Evolutionary conservation across 1,284 basidiomycete species (phyloP).

Genomic region (Malassezia globosa): DNA sequence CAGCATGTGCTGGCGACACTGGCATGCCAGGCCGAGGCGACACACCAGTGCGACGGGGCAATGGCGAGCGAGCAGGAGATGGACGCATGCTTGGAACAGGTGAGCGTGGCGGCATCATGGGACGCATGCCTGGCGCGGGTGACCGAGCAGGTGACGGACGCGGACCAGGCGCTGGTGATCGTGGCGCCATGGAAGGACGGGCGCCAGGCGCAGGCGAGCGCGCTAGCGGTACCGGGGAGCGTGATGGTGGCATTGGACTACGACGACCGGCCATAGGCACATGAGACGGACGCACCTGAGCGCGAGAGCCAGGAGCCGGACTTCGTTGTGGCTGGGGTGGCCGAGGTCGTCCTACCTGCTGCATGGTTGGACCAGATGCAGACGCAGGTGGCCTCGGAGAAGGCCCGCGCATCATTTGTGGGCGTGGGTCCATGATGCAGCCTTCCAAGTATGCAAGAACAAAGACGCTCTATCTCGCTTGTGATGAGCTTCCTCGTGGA

Average conservation of each 20-base stretch:
- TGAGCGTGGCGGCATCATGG: constrained; percentile 1
- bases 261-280: constrained; percentile 1
- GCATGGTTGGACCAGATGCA: not conserved
- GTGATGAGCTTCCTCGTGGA: too few species aligned
- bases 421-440: constrained; percentile 15
- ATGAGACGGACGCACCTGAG: not conserved
- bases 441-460: too few species aligned
- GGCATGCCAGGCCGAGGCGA: not conserved
- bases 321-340: not conserved
- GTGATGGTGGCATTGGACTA: constrained; percentile 12
- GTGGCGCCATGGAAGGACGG: constrained; percentile 1
- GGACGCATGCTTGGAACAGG: constrained; percentile 3
- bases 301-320: not conserved
- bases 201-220: constrained; percentile 5
- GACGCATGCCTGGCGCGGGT: constrained; percentile 1
- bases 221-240: constrained; percentile 2
- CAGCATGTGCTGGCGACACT: not conserved
- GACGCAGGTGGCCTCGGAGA: constrained; percentile 13
- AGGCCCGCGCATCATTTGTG: constrained; percentile 13
- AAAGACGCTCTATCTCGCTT: too few species aligned
- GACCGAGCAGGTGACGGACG: constrained; percentile 8
- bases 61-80: constrained; percentile 4
- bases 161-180: constrained; percentile 2
- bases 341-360: not conserved
- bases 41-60: not conserved